These are phyloP conservation scores for Phialocephala subalpina DNA, from an alignment of 2,329 filamentous ascomycete genomes.

Conservation along the genomic window DNA sequence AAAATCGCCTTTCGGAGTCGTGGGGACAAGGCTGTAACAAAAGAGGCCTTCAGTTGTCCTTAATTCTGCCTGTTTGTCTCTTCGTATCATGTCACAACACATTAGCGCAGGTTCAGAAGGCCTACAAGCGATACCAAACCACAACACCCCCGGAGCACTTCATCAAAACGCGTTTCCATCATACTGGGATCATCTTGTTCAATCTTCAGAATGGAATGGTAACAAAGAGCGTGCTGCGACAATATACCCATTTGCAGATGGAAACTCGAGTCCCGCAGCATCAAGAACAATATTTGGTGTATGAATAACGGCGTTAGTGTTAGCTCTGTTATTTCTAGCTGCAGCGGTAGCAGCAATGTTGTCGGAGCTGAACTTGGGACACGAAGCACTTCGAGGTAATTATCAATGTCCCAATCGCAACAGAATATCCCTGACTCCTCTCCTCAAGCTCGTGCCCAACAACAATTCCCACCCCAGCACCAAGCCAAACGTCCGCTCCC, in stretches of 20 bases:
- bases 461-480: not conserved
- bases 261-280: not conserved
- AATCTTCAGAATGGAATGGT: not conserved
- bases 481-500: not conserved
- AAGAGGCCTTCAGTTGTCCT: too few species aligned
- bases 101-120: not conserved
- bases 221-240: not conserved
- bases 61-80: not conserved
- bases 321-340: not conserved
- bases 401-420: not conserved
- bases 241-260: not conserved
- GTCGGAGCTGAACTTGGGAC: not conserved
- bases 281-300: not conserved
- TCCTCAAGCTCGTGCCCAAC: not conserved
- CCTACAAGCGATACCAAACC: slow-evolving; percentile 1
- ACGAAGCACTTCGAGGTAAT: not conserved
- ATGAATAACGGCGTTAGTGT: not conserved
- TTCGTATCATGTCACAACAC: not conserved
- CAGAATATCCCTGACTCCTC: not conserved
- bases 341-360: not conserved
- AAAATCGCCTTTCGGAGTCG: too few species aligned
- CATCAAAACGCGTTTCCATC: not conserved
- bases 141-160: not conserved
- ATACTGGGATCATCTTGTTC: not conserved
- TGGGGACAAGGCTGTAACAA: too few species aligned